These are phyloP conservation scores for Backusella liffmaniae DNA, from an alignment of 192 early-diverging fungal genomes.

Conservation along the genomic window DNA sequence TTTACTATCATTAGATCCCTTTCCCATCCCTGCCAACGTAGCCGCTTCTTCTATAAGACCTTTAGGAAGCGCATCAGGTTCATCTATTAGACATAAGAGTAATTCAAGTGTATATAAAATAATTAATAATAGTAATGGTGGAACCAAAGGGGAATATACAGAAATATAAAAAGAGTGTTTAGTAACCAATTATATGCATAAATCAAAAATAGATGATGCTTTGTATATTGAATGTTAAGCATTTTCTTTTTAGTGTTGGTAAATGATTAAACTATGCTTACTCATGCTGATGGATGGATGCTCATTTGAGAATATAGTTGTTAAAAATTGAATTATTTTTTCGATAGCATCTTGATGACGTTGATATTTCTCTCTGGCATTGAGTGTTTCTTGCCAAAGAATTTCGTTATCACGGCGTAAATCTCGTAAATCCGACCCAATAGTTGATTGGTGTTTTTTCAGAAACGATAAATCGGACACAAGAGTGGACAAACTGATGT, in stretches of 20 bases:
- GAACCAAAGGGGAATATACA: background rate
- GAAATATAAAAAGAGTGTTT: background rate
- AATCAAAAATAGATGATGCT: background rate
- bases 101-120: background rate
- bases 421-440: constrained; percentile 80
- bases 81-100: constrained; percentile 4
- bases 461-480: constrained; percentile 83
- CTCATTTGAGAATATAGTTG: constrained; percentile 74
- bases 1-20: background rate
- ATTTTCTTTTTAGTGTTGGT: background rate
- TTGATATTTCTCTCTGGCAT: constrained; percentile 74
- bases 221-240: background rate
- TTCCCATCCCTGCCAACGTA: constrained; percentile 10
- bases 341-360: constrained; percentile 91
- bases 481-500: constrained; percentile 48
- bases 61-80: background rate
- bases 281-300: constrained; percentile 23
- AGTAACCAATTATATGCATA: background rate
- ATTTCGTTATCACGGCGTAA: constrained; percentile 87
- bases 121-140: background rate
- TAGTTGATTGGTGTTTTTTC: constrained; percentile 87
- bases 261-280: constrained; percentile 12
- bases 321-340: constrained; percentile 91
- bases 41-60: constrained; percentile 17
- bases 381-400: constrained; percentile 83